Conservation (phyloP, 331 rosid genomes). For the Rosa hybrid region DNA sequence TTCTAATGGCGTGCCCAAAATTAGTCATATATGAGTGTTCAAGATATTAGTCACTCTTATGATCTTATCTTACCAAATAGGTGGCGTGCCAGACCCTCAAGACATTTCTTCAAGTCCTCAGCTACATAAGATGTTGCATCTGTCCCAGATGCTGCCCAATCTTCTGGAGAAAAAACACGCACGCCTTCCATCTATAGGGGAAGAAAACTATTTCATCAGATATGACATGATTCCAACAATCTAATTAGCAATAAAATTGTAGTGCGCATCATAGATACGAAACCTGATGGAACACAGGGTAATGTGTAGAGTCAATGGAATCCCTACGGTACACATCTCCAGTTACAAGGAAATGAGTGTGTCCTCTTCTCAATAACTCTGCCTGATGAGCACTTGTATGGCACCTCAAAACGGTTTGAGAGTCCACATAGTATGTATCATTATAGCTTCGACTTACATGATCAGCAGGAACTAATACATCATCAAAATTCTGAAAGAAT, state of each 20-base stretch:
- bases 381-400: slow-evolving; percentile 99
- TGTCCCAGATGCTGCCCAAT: slow-evolving; percentile 72
- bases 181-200: slow-evolving; percentile 87
- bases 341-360: slow-evolving; percentile 90
- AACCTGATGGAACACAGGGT: slow-evolving; percentile 97
- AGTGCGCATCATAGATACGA: slow-evolving; percentile 14
- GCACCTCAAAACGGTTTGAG: slow-evolving; percentile 89
- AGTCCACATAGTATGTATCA: slow-evolving; percentile 82
- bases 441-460: slow-evolving; percentile 94
- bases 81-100: slow-evolving; percentile 92
- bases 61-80: slow-evolving; percentile 67
- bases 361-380: slow-evolving; percentile 69
- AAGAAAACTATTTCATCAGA: slow-evolving; percentile 18
- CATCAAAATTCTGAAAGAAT: slow-evolving; percentile 87
- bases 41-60: not conserved
- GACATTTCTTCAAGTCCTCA: slow-evolving; percentile 81
- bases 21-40: not conserved
- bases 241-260: slow-evolving; percentile 20
- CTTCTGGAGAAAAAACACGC: slow-evolving; percentile 70
- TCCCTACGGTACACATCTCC: slow-evolving; percentile 98
- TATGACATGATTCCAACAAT: slow-evolving; percentile 12
- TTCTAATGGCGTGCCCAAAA: not conserved
- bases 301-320: slow-evolving; percentile 96
- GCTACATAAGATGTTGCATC: slow-evolving; percentile 84
- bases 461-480: slow-evolving; percentile 95